Evolutionary conservation across 1,284 basidiomycete genomes (phyloP).

Genomic region (Fomitopsis palustris): DNA sequence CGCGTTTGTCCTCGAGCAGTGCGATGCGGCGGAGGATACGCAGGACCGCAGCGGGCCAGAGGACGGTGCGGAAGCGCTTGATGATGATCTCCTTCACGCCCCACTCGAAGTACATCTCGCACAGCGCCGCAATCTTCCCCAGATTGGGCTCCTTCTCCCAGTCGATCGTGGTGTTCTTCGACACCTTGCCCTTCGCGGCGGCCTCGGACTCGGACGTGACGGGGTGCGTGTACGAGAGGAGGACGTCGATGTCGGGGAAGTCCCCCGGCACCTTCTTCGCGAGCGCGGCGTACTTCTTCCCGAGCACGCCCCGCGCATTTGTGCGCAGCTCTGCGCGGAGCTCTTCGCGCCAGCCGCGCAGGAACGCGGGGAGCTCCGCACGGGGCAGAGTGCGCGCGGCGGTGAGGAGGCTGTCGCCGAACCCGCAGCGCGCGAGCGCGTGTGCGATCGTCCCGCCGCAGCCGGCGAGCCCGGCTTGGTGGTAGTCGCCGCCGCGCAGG

Average conservation of each 20-base stretch:
- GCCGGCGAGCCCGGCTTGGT: constrained; percentile 59
- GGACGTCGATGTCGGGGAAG: constrained; percentile 66
- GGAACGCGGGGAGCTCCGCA: constrained; percentile 47
- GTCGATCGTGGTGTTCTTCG: constrained; percentile 32
- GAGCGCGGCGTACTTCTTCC: constrained; percentile 55
- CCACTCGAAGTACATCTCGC: constrained; percentile 90
- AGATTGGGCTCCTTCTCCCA: constrained; percentile 71
- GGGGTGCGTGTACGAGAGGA: constrained; percentile 75
- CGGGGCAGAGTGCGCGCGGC: constrained; percentile 52
- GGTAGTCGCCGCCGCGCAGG: constrained; percentile 89
- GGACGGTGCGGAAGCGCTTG: constrained; percentile 72
- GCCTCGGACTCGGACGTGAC: constrained; percentile 52
- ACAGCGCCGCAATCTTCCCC: constrained; percentile 67
- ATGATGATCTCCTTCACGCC: constrained; percentile 76
- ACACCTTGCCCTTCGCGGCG: constrained; percentile 37
- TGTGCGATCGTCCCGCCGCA: constrained; percentile 64
- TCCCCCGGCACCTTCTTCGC: constrained; percentile 57
- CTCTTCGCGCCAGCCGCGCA: constrained; percentile 60
- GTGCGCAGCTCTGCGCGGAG: constrained; percentile 69
- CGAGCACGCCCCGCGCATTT: constrained; percentile 61
- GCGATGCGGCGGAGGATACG: constrained; percentile 61
- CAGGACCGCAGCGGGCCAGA: constrained; percentile 68
- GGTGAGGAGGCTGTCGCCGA: constrained; percentile 64
- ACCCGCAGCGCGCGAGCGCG: constrained; percentile 68
- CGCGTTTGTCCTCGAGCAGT: constrained; percentile 38